Conservation (phyloP, 2,329 filamentous ascomycete genomes). For the Herpotrichia juniperi region DNA sequence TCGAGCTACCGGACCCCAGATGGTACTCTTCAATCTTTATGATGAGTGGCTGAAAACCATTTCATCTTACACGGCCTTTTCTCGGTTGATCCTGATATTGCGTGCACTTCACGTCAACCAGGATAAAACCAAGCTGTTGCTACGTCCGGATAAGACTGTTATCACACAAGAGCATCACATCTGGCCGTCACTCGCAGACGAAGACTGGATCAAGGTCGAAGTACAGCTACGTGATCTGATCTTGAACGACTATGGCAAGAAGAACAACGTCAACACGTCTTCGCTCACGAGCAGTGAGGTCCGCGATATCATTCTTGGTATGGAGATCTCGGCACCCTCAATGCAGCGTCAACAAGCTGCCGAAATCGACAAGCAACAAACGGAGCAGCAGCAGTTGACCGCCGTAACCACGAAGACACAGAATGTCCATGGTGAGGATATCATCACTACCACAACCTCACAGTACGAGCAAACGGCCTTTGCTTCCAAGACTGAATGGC, state of each 20-base stretch:
- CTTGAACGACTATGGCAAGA: slow-evolving; percentile 98
- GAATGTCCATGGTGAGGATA: slow-evolving; percentile 95
- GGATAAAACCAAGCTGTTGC: slow-evolving; percentile 95
- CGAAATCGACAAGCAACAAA: slow-evolving; percentile 98
- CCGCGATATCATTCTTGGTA: slow-evolving; percentile 96
- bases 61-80: slow-evolving; percentile 98
- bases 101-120: slow-evolving; percentile 96
- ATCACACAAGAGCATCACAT: slow-evolving; percentile 99
- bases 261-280: slow-evolving; percentile 99
- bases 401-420: slow-evolving; percentile 98
- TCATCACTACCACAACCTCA: slow-evolving; percentile 97
- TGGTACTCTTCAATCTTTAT: slow-evolving; percentile 99
- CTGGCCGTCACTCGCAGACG: slow-evolving; percentile 91
- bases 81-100: slow-evolving; percentile 88
- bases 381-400: slow-evolving; percentile 94
- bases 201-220: slow-evolving; percentile 99
- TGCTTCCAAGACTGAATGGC: slow-evolving; percentile 98
- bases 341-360: slow-evolving; percentile 98
- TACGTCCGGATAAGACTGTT: slow-evolving; percentile 95
- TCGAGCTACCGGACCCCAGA: slow-evolving; percentile 96
- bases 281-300: slow-evolving; percentile 97
- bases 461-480: slow-evolving; percentile 98
- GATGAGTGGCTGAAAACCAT: slow-evolving; percentile 99
- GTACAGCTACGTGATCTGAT: slow-evolving; percentile 94
- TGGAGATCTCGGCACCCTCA: slow-evolving; percentile 98